Evolutionary conservation across 208 protist genomes (phyloP), one percentile per base, ranked within the genome.

Genomic region (Trypanosoma congolense): DNA sequence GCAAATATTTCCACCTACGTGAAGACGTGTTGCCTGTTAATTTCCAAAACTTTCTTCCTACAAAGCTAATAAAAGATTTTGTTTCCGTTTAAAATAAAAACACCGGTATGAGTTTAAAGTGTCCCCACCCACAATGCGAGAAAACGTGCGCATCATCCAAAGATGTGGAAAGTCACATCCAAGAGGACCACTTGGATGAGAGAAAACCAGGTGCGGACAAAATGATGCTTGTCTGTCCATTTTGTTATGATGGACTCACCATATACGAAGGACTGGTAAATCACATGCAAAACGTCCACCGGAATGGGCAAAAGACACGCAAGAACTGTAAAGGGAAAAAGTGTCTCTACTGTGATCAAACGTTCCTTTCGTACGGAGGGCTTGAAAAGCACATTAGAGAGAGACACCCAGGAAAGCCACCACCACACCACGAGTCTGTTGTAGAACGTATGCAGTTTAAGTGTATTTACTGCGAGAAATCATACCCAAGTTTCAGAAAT

Each of bases 391-490:
- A 40, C 35, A 40, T 40, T 14, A n/a, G 10, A 14, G 14, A 40
- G 14, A 14, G 14, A 40, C 35, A 40, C 35, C 35, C 35, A 14
- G 35, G 14, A 40, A 40, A 14, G 14, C 35, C 35, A 40, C 35
- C 8, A 40, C 35, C 35, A 40, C 35, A 40, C 35, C 10, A 40
- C 14, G 35, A 40, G 35, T 40, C 35, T 40, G 35, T 40, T 40
- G 35, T 40, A 40, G 35, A 40, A 40, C 35, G 35, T 40, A 40
- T 40, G 35, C 14, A 14, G 35, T 40, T 40, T 40, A 40, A n/a
- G 10, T 40, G 35, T 40, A 8, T 14, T 14, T 14, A 40, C 35
- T 40, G 35, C 14, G 35, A 40, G 35, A 40, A 40, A 14, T 8
- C 14, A 14, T 40, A 40, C 35, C 10, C 8, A 40, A 40, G 35